Evolutionary conservation across 495 filamentous ascomycete genomes (phyloP).

Genomic region (Cairneyella variabilis): DNA sequence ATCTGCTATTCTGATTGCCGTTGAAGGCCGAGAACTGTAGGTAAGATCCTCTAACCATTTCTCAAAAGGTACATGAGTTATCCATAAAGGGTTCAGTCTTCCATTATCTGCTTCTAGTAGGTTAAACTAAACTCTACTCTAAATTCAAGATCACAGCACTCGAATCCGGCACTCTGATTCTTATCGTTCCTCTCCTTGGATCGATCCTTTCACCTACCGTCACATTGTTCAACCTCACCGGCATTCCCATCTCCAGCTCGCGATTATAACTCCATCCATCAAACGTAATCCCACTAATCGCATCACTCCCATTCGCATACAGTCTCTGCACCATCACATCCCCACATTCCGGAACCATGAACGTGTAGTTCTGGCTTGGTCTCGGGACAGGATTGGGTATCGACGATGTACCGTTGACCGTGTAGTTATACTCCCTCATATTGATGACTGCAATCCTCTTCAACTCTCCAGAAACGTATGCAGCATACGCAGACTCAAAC

Average conservation of each 20-base stretch:
- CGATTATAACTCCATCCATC: conserved; percentile 63
- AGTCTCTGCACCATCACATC: conserved; percentile 40
- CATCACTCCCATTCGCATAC: conserved; percentile 60
- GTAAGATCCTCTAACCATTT: too few species aligned
- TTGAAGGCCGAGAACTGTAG: too few species aligned
- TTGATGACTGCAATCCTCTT: conserved; percentile 54
- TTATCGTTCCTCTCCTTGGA: conserved; percentile 9
- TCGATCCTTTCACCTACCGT: conserved; percentile 48
- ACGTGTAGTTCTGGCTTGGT: conserved; percentile 39
- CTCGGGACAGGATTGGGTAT: conserved; percentile 26
- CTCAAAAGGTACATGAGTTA: too few species aligned
- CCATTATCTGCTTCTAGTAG: too few species aligned
- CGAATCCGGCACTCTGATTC: conserved; percentile 19
- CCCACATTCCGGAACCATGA: conserved; percentile 24
- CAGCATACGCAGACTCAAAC: conserved; percentile 54
- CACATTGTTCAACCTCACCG: conserved; percentile 53
- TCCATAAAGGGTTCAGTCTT: too few species aligned
- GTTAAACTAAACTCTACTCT: too few species aligned
- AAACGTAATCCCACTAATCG: conserved; percentile 57
- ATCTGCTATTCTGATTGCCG: too few species aligned
- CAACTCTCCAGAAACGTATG: conserved; percentile 45
- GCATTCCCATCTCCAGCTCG: conserved; percentile 51
- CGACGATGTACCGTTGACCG: conserved; percentile 35
- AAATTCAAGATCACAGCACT: conserved; percentile 21
- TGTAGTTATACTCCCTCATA: conserved; percentile 57